Base-by-base conservation (phyloP, 164 flowering plant genomes). In the Aristolochia fimbriata region DNA sequence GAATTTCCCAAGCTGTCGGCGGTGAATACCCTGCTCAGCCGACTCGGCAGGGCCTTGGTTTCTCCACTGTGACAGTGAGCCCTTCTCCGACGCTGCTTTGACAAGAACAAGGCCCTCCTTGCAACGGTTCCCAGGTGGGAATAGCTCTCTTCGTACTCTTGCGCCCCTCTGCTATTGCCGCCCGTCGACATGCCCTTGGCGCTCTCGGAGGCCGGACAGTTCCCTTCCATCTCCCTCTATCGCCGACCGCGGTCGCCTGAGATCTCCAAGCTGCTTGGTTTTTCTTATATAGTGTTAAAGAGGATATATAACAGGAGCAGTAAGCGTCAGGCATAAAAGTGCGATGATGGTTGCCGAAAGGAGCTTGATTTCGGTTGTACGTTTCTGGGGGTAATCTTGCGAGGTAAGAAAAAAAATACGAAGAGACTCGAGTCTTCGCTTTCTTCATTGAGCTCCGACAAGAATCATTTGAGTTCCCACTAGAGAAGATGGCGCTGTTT, bases 61-160 rank as follows among this genome's bases (percentile, higher is more conserved):
- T 75, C 79, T 23, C 57, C 54, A 58, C 64, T 56, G 61, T 52
- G 30, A 27, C 30, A 27, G 3, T 27, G 62, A 55, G 31, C 17
- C 62, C 68, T 71, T 79, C 68, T 74, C 72, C 73, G 69, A 46
- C 80, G 81, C 25, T 60, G 62, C 57, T 64, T 61, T n/a, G 78
- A 72, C 25, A 71, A 75, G 62, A 53, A 65, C 20, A 84, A 45
- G 31, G 90, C 86, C 69, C 87, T 77, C 25, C 71, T 67, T 30
- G 81, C 90, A 14, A 80, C 68, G 19, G 75, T 74, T 69, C 80
- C 83, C 54, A 73, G 27, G 21, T 58, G 63, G 24, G 1, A 30
- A 25, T 15, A 12, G 7, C 19, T 14, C 47, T 41, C 25, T 27
- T 41, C 12, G 51, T 10, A 19, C 15, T 11, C 17, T 8, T 7